phyloP scores from a whole-genome alignment of 1,284 basidiomycete genomes.

The Gymnopus androsaceus region DNA sequence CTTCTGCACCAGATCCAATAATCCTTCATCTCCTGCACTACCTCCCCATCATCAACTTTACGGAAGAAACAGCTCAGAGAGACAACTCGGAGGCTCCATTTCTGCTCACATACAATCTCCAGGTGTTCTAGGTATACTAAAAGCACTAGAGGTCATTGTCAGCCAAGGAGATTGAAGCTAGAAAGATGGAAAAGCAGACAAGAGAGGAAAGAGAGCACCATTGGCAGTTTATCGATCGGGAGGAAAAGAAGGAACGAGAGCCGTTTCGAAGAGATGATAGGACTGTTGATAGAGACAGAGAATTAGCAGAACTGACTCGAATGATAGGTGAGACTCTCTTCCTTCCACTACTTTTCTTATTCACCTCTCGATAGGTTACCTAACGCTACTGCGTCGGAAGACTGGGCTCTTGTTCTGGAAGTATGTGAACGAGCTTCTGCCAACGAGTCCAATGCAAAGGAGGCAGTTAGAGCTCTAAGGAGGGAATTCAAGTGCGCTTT shows the following conservation, averaged over 20 bases:
- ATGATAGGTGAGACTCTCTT: slow-evolving; percentile 12
- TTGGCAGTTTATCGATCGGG: slow-evolving; percentile 11
- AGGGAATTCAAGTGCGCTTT: slow-evolving; percentile 69
- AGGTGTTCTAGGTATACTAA: slow-evolving; percentile 12
- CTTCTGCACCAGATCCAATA: slow-evolving; percentile 3
- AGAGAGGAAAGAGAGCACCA: slow-evolving; percentile 6
- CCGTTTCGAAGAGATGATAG: neutral
- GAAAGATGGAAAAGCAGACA: neutral
- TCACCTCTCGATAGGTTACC: slow-evolving; percentile 50
- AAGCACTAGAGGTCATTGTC: slow-evolving; percentile 3
- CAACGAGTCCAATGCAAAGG: slow-evolving; percentile 69
- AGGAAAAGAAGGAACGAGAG: slow-evolving; percentile 6
- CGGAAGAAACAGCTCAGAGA: slow-evolving; percentile 1
- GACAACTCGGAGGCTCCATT: neutral
- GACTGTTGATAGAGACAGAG: neutral
- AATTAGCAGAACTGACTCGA: slow-evolving; percentile 6
- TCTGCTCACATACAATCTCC: neutral
- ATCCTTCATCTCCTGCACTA: slow-evolving; percentile 4
- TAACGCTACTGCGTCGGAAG: slow-evolving; percentile 77
- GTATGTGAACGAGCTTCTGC: slow-evolving; percentile 74
- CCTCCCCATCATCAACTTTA: neutral
- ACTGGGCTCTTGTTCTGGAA: slow-evolving; percentile 76
- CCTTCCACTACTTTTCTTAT: neutral
- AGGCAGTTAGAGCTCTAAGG: slow-evolving; percentile 70
- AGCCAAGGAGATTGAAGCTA: neutral